Evolutionary conservation across 305 asterid genomes (phyloP), one percentile per base, ranked within the genome.

Genomic region (Solanum hybrid): DNA sequence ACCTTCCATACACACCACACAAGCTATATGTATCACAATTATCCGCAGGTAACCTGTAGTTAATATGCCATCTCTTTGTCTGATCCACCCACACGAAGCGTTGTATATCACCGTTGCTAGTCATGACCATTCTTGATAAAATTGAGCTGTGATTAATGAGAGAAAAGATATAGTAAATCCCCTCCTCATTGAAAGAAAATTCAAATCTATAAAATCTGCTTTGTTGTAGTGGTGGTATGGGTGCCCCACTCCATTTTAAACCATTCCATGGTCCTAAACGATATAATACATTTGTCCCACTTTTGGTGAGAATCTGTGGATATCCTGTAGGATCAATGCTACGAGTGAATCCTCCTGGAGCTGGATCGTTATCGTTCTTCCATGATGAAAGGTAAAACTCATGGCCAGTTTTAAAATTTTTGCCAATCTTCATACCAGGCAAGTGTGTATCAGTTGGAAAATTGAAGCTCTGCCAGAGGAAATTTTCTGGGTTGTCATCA

Each of bases 261-360:
- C 88, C 89, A 89, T 82, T 89, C 90, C 89, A 82, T 39, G 88
- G 90, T 20, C 89, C 90, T 7, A 71, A 2, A 33, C 89, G 78
- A 34, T 8, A 2, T 35, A 16, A 13, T 61, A 20, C 51, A 67
- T 4, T 8, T 86, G 89, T 36, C n/a, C 81, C 89, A n/a, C 11
- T 26, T 73, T 67, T 86, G 37, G 28, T 36, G 28, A 22, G n/a
- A 14, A 14, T 34, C 36, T 83, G 89, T 83, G 89, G 85, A 36
- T 81, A 71, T 39, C 91, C 89, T 8, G 76, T 40, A 8, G 79
- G 76, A 73, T 89, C 91, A 71, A 89, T 14, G 16, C 12, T 26
- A 8, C 42, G 57, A n/a, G 46, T 89, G 76, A 35, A 89, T 81
- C 20, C 35, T 28, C 90, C 90, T 18, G 75, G 77, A 39, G 88